Base-by-base conservation (phyloP, 495 filamentous ascomycete genomes). In the Penicillium macrosclerotiorum region DNA sequence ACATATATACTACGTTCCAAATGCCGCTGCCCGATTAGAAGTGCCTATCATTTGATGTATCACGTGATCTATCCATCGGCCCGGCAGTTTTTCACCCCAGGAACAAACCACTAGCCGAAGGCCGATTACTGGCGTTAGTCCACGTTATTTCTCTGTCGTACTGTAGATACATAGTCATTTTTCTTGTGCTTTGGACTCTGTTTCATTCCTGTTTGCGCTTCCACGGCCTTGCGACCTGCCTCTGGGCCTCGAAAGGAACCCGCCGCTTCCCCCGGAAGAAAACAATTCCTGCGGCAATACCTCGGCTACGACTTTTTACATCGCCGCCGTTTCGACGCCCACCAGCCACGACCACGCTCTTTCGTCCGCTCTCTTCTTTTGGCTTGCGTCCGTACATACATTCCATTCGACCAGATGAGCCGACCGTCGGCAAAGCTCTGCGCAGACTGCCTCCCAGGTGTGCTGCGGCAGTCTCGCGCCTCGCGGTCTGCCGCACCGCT, bases 351-450 rank as follows among this genome's bases (percentile, higher is more conserved):
- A n/a, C 39, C 44, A 18, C 22, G 22, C 41, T 34, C 36, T 42
- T 13, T 26, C 36, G 13, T 35, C 31, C 9, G 12, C 20, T 27
- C 16, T 29, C 24, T n/a, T n/a, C n/a, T n/a, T n/a, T n/a, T n/a
- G n/a, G n/a, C n/a, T n/a, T n/a, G n/a, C 43, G 19, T 20, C 9
- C 22, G 37, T 26, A 37, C 34, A 43, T 36, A 52, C 43, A 12
- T 16, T 33, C 35, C 31, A 23, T 8, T 32, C 25, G 24, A 33
- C 33, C 50, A 42, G 50, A 69, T 71, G 65, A 70, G 60, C 40
- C 59, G 60, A 18, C 49, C 62, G 12, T 62, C 67, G 20, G 57
- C 57, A 22, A 67, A 57, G 46, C 49, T 70, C 25, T 64, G 65
- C 56, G 55, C 62, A 18, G 60, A 68, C 33, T 63, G 59, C 41